Evolutionary conservation across 106 monocot species (phyloP).

Genomic region (Phalaenopsis aphrodite): DNA sequence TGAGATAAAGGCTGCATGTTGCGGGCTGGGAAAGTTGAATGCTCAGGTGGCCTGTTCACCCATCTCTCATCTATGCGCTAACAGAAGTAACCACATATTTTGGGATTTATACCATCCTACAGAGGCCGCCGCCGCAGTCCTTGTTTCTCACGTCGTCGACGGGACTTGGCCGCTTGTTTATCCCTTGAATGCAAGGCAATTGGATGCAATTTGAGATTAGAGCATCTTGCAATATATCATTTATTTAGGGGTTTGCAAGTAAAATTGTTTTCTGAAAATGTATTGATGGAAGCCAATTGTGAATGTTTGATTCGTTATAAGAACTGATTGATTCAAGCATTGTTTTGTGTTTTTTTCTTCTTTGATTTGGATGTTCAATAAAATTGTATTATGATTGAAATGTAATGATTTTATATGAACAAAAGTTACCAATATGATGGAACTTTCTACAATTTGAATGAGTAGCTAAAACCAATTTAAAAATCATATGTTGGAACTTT

Average conservation of each 20-base stretch:
- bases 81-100: conserved; percentile 28
- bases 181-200: conserved; percentile 38
- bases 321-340: background rate
- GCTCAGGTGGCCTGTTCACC: conserved; percentile 44
- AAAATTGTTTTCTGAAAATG: background rate
- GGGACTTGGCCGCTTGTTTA: conserved; percentile 30
- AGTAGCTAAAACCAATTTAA: too few relatives aligned
- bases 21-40: conserved; percentile 51
- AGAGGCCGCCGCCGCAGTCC: conserved; percentile 21
- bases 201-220: conserved; percentile 16
- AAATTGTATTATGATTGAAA: too few relatives aligned
- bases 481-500: too few relatives aligned
- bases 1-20: conserved; percentile 54
- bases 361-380: too few relatives aligned
- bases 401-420: too few relatives aligned
- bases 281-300: background rate
- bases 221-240: background rate
- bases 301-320: background rate
- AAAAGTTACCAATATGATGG: too few relatives aligned
- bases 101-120: conserved; percentile 69
- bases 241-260: background rate
- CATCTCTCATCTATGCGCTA: conserved; percentile 29
- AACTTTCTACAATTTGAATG: too few relatives aligned
- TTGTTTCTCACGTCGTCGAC: conserved; percentile 15
- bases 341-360: too few relatives aligned